Evolutionary conservation across 2,329 filamentous ascomycete genomes (phyloP).

Genomic region (Neocucurbitaria cava): DNA sequence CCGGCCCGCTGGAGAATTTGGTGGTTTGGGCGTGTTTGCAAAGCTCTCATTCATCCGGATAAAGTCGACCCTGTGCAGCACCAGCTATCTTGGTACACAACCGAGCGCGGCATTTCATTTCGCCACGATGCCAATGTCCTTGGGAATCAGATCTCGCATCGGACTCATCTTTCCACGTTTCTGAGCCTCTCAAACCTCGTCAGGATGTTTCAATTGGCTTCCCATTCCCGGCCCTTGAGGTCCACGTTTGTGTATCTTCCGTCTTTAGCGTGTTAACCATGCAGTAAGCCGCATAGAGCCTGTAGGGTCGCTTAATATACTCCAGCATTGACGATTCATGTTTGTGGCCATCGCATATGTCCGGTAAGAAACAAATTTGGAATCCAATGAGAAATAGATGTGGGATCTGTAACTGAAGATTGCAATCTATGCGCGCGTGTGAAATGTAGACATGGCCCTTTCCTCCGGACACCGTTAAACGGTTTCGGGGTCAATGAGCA

Average conservation of each 20-base stretch:
- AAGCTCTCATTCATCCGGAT: slow-evolving; percentile 12
- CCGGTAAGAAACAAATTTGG: slow-evolving; percentile 6
- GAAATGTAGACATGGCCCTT: not conserved
- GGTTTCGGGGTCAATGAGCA: not conserved
- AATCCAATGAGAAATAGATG: slow-evolving; percentile 1
- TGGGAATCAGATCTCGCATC: not conserved
- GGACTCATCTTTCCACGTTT: slow-evolving; percentile 1
- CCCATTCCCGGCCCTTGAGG: not conserved
- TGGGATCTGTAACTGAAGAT: not conserved
- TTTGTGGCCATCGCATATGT: slow-evolving; percentile 1
- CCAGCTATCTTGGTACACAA: not conserved
- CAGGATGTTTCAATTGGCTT: not conserved
- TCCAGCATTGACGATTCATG: not conserved
- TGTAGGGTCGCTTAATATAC: not conserved
- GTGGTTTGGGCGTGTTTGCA: not conserved
- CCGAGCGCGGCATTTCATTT: not conserved
- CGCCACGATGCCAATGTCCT: not conserved
- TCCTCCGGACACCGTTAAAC: not conserved
- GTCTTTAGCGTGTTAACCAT: not conserved
- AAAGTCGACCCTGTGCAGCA: not conserved
- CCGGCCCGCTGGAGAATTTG: slow-evolving; percentile 4
- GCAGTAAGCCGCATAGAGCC: not conserved
- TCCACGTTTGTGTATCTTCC: not conserved
- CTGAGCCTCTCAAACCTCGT: not conserved
- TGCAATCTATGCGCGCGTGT: slow-evolving; percentile 1